phyloP scores from a whole-genome alignment of 352 stramenopile species.

The Globisporangium nodosum region DNA sequence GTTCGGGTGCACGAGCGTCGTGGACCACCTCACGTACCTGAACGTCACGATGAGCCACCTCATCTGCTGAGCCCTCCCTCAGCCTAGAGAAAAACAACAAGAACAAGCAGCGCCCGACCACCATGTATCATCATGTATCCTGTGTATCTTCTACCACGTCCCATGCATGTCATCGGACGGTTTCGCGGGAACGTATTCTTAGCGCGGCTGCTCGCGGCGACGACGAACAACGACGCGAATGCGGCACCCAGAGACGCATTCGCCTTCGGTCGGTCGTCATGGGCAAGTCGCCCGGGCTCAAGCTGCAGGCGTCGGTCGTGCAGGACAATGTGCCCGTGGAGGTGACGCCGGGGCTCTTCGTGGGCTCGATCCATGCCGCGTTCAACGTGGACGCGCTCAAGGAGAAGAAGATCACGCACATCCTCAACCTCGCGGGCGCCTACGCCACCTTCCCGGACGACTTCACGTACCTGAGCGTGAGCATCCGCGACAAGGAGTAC shows the following conservation, averaged over 20 bases:
- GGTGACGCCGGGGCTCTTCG: slow-evolving; percentile 59
- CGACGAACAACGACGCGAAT: too few relatives aligned
- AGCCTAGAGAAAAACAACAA: neutral
- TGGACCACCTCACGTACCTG: slow-evolving; percentile 83
- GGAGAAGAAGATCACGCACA: slow-evolving; percentile 66
- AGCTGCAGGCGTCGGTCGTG: slow-evolving; percentile 56
- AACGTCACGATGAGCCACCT: slow-evolving; percentile 88
- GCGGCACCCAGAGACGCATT: neutral
- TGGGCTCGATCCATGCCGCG: slow-evolving; percentile 82
- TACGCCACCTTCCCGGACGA: slow-evolving; percentile 84
- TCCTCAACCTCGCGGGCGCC: slow-evolving; percentile 82
- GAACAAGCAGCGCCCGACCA: neutral
- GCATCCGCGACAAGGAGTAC: slow-evolving; percentile 87
- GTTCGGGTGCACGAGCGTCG: slow-evolving; percentile 74
- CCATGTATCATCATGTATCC: too few relatives aligned
- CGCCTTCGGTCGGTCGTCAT: slow-evolving; percentile 20
- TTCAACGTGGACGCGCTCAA: slow-evolving; percentile 86
- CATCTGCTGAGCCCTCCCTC: slow-evolving; percentile 42
- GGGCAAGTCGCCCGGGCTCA: slow-evolving; percentile 48
- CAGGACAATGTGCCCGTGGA: slow-evolving; percentile 86
- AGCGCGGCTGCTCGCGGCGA: neutral
- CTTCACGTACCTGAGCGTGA: slow-evolving; percentile 89
- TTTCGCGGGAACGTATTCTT: neutral
- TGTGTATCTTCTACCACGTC: too few relatives aligned
- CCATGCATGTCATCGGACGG: too few relatives aligned